Base-by-base conservation (phyloP, 2,329 filamentous ascomycete species). In the Colletotrichum sp. region DNA sequence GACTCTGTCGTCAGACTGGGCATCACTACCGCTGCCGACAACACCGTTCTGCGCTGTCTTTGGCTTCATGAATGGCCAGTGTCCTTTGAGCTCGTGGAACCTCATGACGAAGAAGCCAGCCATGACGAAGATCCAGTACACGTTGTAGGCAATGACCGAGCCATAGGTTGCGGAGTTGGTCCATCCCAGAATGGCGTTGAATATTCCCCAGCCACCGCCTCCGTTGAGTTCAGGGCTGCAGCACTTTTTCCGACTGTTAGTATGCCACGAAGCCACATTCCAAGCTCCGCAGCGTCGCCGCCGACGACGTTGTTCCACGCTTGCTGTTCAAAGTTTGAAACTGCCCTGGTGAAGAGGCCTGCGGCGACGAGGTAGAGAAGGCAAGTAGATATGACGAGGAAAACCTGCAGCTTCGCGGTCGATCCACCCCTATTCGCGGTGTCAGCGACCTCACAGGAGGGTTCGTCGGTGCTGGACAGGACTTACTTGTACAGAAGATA, bases 101-200 rank as follows among this genome's bases (percentile, higher is more conserved):
- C 93, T 89, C 88, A 96, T 89, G 38, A 86, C 78, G 16, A 92
- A 76, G 82, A 96, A 94, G 7, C 89, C 89, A 18, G 88, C 76
- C 72, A 96, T 95, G 78, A 95, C 89, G 10, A 87, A 88, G 67
- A 97, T 85, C 96, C 95, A 98, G 87, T 98, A 98, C 18, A 96
- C 74, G 82, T 97, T 98, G 86, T 98, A 98, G 2, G 94, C 93
- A 77, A 98, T 92, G 78, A 98, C 94, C 2, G 94, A 96, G 67
- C 95, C 95, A 80, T 96, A 96, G 3, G 95, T 98, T 7, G 94
- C 96, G 15, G 94, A 95, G 86, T 98, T 98, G 77, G 92, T 91
- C 96, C 96, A 98, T 74, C 96, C 95, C 13, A 98, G 88, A 69
- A 98, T 89, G 74, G 94, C 92, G 80, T 98, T 96, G 88, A 98